phyloP scores from a whole-genome alignment of 306 rosid species.

The Corylus americana region DNA sequence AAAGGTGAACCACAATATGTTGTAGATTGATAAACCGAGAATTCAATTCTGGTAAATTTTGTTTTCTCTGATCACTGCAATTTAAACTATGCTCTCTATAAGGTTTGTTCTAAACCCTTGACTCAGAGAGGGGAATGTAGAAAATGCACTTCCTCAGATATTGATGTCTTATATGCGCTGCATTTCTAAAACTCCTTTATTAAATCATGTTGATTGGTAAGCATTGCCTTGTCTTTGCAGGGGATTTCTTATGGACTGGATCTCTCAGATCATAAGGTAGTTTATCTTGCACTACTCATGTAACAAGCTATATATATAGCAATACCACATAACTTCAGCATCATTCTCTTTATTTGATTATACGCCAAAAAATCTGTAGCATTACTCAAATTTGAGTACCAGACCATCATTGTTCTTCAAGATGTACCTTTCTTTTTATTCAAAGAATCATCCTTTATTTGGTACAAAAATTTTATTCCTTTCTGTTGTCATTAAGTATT shows the following conservation, averaged over 20 bases:
- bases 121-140: neutral
- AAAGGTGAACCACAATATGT: neutral
- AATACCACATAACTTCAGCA: neutral
- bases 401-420: neutral
- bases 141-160: neutral
- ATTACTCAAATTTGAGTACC: neutral
- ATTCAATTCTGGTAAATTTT: neutral
- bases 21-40: neutral
- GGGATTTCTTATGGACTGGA: conserved; percentile 47
- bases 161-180: neutral
- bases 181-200: neutral
- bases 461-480: neutral
- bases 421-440: neutral
- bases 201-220: neutral
- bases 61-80: neutral
- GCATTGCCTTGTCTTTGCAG: conserved; percentile 28
- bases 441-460: neutral
- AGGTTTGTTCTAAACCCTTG: neutral
- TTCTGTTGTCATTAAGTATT: neutral
- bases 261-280: conserved; percentile 49
- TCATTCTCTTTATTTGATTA: neutral
- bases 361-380: neutral
- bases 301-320: neutral
- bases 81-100: neutral
- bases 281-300: neutral